Evolutionary conservation across 768 basidiomycete species (phyloP).

Genomic region (Lyophyllum semitale): DNA sequence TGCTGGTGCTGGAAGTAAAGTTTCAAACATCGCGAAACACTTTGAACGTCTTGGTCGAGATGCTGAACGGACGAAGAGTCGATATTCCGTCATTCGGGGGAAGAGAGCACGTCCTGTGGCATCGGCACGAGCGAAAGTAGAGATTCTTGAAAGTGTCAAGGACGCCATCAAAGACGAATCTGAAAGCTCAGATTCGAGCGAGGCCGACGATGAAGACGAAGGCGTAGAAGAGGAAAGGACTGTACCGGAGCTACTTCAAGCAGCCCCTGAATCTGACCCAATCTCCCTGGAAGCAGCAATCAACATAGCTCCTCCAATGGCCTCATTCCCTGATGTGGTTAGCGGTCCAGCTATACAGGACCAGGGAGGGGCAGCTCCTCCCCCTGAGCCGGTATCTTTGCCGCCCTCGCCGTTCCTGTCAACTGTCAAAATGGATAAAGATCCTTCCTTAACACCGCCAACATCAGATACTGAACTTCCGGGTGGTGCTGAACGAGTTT

Average conservation of each 20-base stretch:
- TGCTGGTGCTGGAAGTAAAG: constrained; percentile 60
- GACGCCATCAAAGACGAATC: constrained; percentile 89
- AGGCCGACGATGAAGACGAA: constrained; percentile 59
- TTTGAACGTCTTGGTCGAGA: constrained; percentile 86
- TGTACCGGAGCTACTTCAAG: constrained; percentile 25
- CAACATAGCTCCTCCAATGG: constrained; percentile 26
- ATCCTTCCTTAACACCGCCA: constrained; percentile 45
- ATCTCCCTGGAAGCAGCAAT: constrained; percentile 22
- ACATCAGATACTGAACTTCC: constrained; percentile 54
- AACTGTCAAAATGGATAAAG: constrained; percentile 35
- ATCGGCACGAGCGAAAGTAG: constrained; percentile 83
- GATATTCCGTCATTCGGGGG: constrained; percentile 85
- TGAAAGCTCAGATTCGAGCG: constrained; percentile 65
- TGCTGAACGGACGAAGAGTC: constrained; percentile 70
- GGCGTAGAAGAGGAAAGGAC: constrained; percentile 44
- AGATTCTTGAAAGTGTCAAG: constrained; percentile 85
- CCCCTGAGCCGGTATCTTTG: constrained; percentile 37
- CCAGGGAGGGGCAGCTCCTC: constrained; percentile 14
- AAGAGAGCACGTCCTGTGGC: constrained; percentile 89
- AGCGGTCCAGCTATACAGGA: neutral
- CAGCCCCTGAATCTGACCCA: constrained; percentile 28
- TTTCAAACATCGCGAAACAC: constrained; percentile 86
- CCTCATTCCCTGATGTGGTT: constrained; percentile 13
- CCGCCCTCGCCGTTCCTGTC: constrained; percentile 62
- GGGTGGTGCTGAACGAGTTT: constrained; percentile 61